Evolutionary conservation across 208 protist species (phyloP), one percentile per base, ranked within the genome.

Genomic region (Trypanosoma boissoni): DNA sequence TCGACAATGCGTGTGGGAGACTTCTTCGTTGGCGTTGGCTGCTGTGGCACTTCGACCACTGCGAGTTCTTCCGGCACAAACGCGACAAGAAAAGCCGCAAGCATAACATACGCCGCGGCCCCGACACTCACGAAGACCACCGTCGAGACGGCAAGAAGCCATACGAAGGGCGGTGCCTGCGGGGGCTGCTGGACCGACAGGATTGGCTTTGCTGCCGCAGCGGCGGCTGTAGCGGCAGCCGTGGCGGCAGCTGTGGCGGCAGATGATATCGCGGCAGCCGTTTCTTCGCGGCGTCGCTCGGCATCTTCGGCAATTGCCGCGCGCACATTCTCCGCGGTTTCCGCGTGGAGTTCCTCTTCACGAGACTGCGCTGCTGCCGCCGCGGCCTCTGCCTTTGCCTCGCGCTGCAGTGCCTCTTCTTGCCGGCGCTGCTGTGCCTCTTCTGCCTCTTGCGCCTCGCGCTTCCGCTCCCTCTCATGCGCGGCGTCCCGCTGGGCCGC

Each of bases 11-110:
- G 44, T 14, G 44, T 50, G 6, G 44, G 23, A n/a, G 23, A n/a
- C 6, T 12, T 6, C 12, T 12, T 39, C 34, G 34, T 6, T 39
- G 45, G 37, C 16, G 52, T 31, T 16, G 58, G 57, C n/a, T n/a
- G n/a, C n/a, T n/a, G n/a, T n/a, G n/a, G n/a, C n/a, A n/a, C n/a
- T n/a, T n/a, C n/a, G n/a, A n/a, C n/a, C n/a, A n/a, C n/a, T n/a
- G n/a, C n/a, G n/a, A n/a, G n/a, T n/a, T n/a, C n/a, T n/a, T n/a
- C n/a, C 23, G 84, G 84, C 9, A 95, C 88, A 63, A 91, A 81
- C 0, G 78, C 83, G 0, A 95, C 59, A 9, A 95, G 75, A 29
- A 92, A 72, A 8, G 75, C 81, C 2, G 78, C 88, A 32, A 83
- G 71, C 18, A 92, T 37, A 70, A 84, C 77, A 62, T 95, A 95